Conservation (phyloP, 805 yeast species). For the Yamadazyma takamatsuzukensis region DNA sequence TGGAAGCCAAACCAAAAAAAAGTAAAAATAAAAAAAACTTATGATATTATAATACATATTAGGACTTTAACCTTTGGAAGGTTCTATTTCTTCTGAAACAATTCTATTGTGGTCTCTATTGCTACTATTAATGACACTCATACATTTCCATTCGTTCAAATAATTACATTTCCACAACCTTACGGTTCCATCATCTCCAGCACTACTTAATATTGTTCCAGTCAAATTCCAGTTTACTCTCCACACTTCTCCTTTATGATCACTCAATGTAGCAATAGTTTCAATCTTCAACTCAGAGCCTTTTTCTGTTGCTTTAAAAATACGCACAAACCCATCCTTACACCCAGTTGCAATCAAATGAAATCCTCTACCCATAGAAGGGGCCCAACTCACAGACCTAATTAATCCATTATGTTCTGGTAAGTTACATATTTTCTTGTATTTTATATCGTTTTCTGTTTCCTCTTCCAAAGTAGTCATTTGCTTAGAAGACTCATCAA, state of each 20-base stretch:
- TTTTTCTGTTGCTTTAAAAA: constrained; percentile 66
- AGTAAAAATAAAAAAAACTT: constrained; percentile 3
- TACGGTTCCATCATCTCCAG: constrained; percentile 94
- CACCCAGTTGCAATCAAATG: constrained; percentile 93
- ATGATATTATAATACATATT: too few species aligned
- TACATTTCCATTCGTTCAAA: constrained; percentile 82
- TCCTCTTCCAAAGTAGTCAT: constrained; percentile 9
- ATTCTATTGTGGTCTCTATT: constrained; percentile 21
- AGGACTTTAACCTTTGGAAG: too few species aligned
- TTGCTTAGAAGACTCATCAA: constrained; percentile 5
- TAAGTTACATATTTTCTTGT: constrained; percentile 56
- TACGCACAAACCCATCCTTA: constrained; percentile 88
- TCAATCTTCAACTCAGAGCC: constrained; percentile 44
- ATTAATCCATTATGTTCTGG: constrained; percentile 86
- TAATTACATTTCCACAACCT: constrained; percentile 89
- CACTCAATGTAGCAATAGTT: constrained; percentile 62
- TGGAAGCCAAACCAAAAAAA: constrained; percentile 18
- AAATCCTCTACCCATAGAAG: constrained; percentile 86
- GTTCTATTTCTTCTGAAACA: constrained; percentile 13
- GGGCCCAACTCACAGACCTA: constrained; percentile 93
- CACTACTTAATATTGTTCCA: constrained; percentile 86
- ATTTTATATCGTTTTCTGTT: constrained; percentile 15
- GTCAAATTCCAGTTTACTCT: constrained; percentile 92
- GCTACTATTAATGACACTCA: constrained; percentile 57
- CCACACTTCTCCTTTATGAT: constrained; percentile 92